Base-by-base conservation (phyloP, 192 early-diverging fungal species). In the Mortierella claussenii region DNA sequence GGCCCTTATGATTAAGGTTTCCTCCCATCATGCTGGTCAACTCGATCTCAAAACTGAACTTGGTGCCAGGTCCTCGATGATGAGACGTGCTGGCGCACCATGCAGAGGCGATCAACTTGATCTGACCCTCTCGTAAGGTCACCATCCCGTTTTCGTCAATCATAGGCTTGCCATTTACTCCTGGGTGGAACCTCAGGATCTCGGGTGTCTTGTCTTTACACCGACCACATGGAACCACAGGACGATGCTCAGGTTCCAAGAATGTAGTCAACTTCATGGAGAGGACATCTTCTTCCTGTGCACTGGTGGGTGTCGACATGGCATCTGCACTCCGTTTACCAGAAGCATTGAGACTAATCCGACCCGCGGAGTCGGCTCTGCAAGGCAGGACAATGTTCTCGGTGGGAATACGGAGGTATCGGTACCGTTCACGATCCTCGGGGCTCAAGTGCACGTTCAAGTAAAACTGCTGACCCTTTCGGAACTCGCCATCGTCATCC, bases 81-180 rank as follows among this genome's bases (percentile, higher is more conserved):
- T 76, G 73, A 2, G 73, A 76, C 12, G 73, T 76, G 24, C 73
- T 76, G 57, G 73, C 73, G 24, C 73, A 76, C 73, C 73, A 76
- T 3, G 73, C 73, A 0, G 73, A 76, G 0, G 73, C 73, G 62
- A 76, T 76, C 28, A 76, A 33, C 59, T 76, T 76, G 46, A 76
- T 57, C 26, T 76, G 73, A 17, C 73, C 73, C 43, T 76, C 60
- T 8, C 73, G 73, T 10, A 76, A 59, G 18, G 58, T 55, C 23
- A 76, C 73, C 73, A 76, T 76, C 11, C 73, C 73, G 40, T 76
- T 76, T 37, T 76, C 73, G 21, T 76, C 73, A n/a, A 76, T 76
- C 73, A 76, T 76, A 6, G 73, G 73, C 59, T 76, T 76, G 31
- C 73, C 73, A 26, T 76, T 76, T 31, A 76, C 73, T 42, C 73